Conservation (phyloP, 228 moss, liverwort and hornwort genomes). For the Sphagnum fallax region DNA sequence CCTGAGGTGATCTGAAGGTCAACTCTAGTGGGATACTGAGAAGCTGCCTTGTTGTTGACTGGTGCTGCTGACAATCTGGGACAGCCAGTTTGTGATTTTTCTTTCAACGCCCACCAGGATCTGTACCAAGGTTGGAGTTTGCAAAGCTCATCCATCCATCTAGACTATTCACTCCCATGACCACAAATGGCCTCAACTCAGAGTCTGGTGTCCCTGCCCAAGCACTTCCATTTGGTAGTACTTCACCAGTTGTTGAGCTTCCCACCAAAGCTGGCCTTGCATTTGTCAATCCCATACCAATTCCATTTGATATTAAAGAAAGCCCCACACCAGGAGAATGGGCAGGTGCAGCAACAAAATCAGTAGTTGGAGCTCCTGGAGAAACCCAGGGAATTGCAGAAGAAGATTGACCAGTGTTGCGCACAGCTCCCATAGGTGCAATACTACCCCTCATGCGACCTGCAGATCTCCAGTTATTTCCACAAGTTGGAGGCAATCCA, state of each 20-base stretch:
- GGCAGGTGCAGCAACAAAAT: constrained; percentile 2
- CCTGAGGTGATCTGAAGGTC: no score
- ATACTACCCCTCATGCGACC: constrained; percentile 40
- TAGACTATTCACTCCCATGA: constrained; percentile 8
- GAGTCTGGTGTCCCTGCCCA: constrained; percentile 36
- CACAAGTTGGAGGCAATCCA: constrained; percentile 3
- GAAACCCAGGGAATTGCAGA: not conserved
- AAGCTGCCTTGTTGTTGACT: no score
- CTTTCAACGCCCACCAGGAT: no score
- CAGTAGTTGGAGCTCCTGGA: constrained; percentile 1
- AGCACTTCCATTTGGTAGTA: constrained; percentile 26
- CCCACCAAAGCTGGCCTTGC: constrained; percentile 3
- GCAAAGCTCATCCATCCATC: constrained; percentile 27
- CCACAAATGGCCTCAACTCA: not conserved
- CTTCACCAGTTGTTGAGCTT: constrained; percentile 12
- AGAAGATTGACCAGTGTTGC: constrained; percentile 4
- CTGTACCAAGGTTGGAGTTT: not conserved
- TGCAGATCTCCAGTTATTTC: constrained; percentile 37
- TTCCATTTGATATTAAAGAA: not conserved
- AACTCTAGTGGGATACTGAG: no score
- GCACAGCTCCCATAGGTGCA: constrained; percentile 7
- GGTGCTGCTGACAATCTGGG: no score
- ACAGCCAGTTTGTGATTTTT: no score
- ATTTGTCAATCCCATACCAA: constrained; percentile 7
- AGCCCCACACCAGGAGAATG: not conserved